Evolutionary conservation across 2,329 filamentous ascomycete genomes (phyloP).

Genomic region (Monosporascus sp.): DNA sequence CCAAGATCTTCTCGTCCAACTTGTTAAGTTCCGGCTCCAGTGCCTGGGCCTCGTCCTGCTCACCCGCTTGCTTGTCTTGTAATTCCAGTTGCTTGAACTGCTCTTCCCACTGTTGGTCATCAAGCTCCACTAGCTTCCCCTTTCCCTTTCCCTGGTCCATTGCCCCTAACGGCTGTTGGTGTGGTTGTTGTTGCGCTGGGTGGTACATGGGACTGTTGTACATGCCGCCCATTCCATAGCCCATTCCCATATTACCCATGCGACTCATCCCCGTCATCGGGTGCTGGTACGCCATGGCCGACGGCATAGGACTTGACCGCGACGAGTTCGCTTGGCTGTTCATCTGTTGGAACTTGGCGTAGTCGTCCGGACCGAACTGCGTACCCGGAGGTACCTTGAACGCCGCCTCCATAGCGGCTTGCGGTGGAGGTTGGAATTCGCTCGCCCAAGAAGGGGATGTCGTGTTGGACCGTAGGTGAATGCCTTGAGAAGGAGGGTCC

Average conservation of each 20-base stretch:
- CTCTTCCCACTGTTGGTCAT: constrained; percentile 92
- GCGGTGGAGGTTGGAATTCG: constrained; percentile 43
- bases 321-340: constrained; percentile 50
- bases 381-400: constrained; percentile 55
- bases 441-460: constrained; percentile 51
- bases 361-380: constrained; percentile 78
- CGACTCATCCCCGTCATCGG: constrained; percentile 56
- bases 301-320: constrained; percentile 56
- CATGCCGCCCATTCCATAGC: constrained; percentile 53
- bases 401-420: constrained; percentile 67
- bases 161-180: constrained; percentile 33
- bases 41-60: constrained; percentile 58
- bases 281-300: constrained; percentile 46
- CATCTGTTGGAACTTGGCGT: constrained; percentile 78
- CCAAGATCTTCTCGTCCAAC: constrained; percentile 63
- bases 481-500: constrained; percentile 41
- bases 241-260: constrained; percentile 47
- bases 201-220: constrained; percentile 50
- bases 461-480: constrained; percentile 49
- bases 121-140: constrained; percentile 88
- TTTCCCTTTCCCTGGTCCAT: constrained; percentile 66
- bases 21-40: constrained; percentile 85
- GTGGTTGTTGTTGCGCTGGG: constrained; percentile 36
- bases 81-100: constrained; percentile 77
- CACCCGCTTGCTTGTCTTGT: constrained; percentile 41